Conservation (phyloP, 2,329 filamentous ascomycete species). For the Orbilia brochopaga region DNA sequence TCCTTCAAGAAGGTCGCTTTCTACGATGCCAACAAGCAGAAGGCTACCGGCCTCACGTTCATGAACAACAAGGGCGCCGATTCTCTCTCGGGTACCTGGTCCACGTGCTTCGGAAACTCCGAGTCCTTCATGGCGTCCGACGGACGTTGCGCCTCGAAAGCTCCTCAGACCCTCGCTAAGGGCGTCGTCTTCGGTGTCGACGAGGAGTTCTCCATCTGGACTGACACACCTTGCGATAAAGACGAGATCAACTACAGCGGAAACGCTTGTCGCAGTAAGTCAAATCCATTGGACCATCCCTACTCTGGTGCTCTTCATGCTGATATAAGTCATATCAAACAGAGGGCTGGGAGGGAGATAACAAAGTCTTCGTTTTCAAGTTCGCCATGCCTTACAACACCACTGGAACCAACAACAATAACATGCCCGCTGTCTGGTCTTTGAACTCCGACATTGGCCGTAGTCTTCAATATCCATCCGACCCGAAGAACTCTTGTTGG, state of each 20-base stretch:
- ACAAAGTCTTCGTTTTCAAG: conserved; percentile 76
- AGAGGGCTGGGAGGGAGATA: conserved; percentile 74
- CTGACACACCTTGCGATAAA: conserved; percentile 61
- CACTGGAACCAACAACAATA: conserved; percentile 57
- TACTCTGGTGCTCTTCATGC: neutral
- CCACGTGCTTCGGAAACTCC: conserved; percentile 64
- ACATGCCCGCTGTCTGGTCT: conserved; percentile 78
- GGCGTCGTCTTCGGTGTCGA: conserved; percentile 61
- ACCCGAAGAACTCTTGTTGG: conserved; percentile 79
- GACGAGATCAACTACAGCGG: conserved; percentile 61
- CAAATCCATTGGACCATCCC: neutral
- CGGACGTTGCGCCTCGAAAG: conserved; percentile 60
- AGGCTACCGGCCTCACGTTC: conserved; percentile 27
- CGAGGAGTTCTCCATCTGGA: conserved; percentile 64
- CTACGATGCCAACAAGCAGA: conserved; percentile 40
- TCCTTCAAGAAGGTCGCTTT: conserved; percentile 30
- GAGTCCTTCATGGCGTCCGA: conserved; percentile 64
- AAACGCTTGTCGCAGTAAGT: conserved; percentile 62
- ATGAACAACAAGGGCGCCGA: conserved; percentile 47
- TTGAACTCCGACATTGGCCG: conserved; percentile 76
- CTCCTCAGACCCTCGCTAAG: conserved; percentile 63
- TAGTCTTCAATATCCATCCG: conserved; percentile 63
- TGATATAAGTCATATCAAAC: conserved; percentile 14
- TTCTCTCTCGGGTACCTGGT: conserved; percentile 34
- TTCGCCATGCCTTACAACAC: conserved; percentile 73